Evolutionary conservation across 208 protist genomes (phyloP), one percentile per base, ranked within the genome.

Genomic region (Angomonas deanei): DNA sequence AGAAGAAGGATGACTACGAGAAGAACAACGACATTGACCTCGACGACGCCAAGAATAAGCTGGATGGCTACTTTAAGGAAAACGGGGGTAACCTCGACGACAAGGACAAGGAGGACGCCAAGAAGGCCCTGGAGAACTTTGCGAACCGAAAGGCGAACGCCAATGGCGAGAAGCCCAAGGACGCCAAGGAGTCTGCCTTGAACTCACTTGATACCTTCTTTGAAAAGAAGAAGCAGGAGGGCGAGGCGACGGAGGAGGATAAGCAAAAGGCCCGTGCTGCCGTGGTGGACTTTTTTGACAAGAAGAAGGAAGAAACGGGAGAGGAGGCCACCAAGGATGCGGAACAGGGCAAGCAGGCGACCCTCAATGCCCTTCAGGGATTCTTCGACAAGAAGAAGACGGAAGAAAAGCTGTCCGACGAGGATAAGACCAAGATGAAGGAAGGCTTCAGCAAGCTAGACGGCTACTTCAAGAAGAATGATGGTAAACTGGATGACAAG

Each of bases 1-100:
- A 50, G 23, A 50, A 50, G 42, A 59, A 30, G 27, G 34, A 49
- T 23, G 34, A 67, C 27, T 59, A 58, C 62, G 21, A 65, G 19
- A 52, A 54, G 19, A 39, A 52, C 39, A 52, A 52, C 31, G 48
- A 60, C 27, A 60, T 30, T 8, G 31, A 28, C 23, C 48, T 19
- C 46, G 15, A 42, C 36, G 11, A n/a, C 36, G 36, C 36, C 36
- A 42, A 8, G 36, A 15, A 42, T 15, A 34, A 28, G 23, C 27
- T 34, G 24, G 50, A 56, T 19, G 23, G 27, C 50, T 56, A 56
- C 50, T 56, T 56, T 24, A 56, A 33, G 50, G 23, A 56, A 6
- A 56, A 4, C 27, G 50, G 31, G 4, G 23, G 50, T 13, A 28
- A 56, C 4, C 5, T 56, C 3, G 27, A 56, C 27, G 50, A 28